Conservation (phyloP, 2,329 filamentous ascomycete genomes). For the Ophiocordyceps sinensis region DNA sequence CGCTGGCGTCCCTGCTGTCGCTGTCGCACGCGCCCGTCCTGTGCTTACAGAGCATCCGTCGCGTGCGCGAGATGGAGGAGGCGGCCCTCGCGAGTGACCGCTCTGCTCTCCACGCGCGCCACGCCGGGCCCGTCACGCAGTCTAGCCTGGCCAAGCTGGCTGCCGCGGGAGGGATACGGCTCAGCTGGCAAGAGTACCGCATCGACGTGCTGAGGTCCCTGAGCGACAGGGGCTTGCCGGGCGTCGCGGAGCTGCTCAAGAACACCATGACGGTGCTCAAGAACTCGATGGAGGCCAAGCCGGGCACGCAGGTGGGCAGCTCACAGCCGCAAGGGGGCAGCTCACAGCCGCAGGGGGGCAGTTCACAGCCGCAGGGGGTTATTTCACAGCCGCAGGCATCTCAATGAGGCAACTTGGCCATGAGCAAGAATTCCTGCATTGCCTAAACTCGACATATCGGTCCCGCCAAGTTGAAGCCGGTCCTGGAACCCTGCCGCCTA, state of each 20-base stretch:
- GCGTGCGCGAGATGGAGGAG: constrained; percentile 43
- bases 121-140: constrained; percentile 57
- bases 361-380: neutral
- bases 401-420: constrained; percentile 1
- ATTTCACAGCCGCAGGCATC: constrained; percentile 1
- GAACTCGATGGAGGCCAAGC: constrained; percentile 24
- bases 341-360: constrained; percentile 3
- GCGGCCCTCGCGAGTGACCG: constrained; percentile 26
- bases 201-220: constrained; percentile 57
- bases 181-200: constrained; percentile 63
- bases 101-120: constrained; percentile 28
- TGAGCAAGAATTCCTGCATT: too few relatives aligned
- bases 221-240: constrained; percentile 46
- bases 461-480: constrained; percentile 1
- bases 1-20: constrained; percentile 37
- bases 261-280: constrained; percentile 68
- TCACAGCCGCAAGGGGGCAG: constrained; percentile 1
- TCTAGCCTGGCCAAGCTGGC: constrained; percentile 47
- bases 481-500: neutral
- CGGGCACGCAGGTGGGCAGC: constrained; percentile 7
- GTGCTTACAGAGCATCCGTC: constrained; percentile 38
- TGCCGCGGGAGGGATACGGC: constrained; percentile 46
- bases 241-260: constrained; percentile 59
- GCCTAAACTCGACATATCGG: too few relatives aligned
- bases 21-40: constrained; percentile 45